phyloP scores from a whole-genome alignment of 2,329 filamentous ascomycete genomes.

The Pseudogymnoascus sp. region DNA sequence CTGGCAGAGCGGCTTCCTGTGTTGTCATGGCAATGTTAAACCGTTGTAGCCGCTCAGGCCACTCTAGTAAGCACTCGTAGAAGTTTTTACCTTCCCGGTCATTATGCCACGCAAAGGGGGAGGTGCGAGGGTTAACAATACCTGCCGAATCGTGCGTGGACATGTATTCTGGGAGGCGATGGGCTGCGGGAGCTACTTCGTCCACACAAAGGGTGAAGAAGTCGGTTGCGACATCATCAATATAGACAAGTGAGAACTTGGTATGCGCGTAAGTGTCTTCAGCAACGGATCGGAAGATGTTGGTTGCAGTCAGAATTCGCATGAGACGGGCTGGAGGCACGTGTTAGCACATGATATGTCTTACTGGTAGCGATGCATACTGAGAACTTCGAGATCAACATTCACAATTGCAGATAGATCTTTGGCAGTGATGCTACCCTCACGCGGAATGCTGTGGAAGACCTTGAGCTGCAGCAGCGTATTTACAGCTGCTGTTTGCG shows the following conservation, averaged over 20 bases:
- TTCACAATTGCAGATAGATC: slow-evolving; percentile 16
- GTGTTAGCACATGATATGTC: not conserved
- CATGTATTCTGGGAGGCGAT: slow-evolving; percentile 20
- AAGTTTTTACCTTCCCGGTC: slow-evolving; percentile 19
- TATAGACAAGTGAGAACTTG: slow-evolving; percentile 22
- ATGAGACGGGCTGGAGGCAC: slow-evolving; percentile 20
- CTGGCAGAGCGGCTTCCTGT: not conserved
- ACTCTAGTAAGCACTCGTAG: slow-evolving; percentile 21
- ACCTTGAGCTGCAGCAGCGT: slow-evolving; percentile 19
- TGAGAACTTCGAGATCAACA: slow-evolving; percentile 20
- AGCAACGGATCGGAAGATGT: slow-evolving; percentile 23
- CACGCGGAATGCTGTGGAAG: slow-evolving; percentile 22
- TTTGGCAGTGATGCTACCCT: slow-evolving; percentile 21
- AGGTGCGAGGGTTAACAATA: slow-evolving; percentile 12
- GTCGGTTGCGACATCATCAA: slow-evolving; percentile 21
- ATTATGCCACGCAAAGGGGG: slow-evolving; percentile 20
- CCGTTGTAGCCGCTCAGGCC: slow-evolving; percentile 18
- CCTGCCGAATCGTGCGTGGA: slow-evolving; percentile 16
- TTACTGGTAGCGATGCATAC: slow-evolving; percentile 13
- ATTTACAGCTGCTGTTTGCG: slow-evolving; percentile 18
- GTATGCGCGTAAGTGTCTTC: slow-evolving; percentile 26
- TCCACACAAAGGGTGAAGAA: slow-evolving; percentile 23
- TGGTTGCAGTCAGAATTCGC: slow-evolving; percentile 23
- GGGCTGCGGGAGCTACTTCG: slow-evolving; percentile 19
- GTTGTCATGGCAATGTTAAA: slow-evolving; percentile 20